Evolutionary conservation across 352 stramenopile genomes (phyloP), one percentile per base, ranked within the genome.

Genomic region (Aphanomyces astaci): DNA sequence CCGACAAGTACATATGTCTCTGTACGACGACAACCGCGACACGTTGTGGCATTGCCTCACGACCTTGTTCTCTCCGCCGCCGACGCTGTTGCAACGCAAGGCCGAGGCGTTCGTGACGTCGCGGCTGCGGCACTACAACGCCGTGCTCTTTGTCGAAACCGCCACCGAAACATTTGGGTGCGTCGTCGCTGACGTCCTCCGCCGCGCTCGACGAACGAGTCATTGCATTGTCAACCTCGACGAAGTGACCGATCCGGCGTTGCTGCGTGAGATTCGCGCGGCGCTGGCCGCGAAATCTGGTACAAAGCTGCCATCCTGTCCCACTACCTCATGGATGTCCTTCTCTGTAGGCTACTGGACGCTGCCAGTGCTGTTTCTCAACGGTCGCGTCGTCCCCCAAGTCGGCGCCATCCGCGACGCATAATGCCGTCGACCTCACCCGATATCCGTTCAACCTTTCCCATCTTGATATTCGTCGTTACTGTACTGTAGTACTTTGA

Each of bases 291-390:
- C 7, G 15, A 43, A 43, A 15, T 43, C 36, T 7, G 36, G 36
- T 43, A 43, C 7, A 43, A 43, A 7, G 7, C 7, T 15, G 36
- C 36, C n/a, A n/a, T n/a, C n/a, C n/a, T n/a, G n/a, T n/a, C n/a
- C n/a, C n/a, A n/a, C n/a, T n/a, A n/a, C n/a, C n/a, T n/a, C n/a
- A n/a, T n/a, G n/a, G n/a, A n/a, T n/a, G n/a, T n/a, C n/a, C n/a
- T n/a, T 55, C 10, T 30, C n/a, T 55, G 48, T 55, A 55, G 48
- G 48, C 10, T 55, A 11, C 48, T 25, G 27, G n/a, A 24, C 48
- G 10, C 48, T 55, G 48, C 48, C 48, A 15, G 48, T 55, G 48
- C 48, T 55, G n/a, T 55, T 55, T 55, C 48, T 55, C 10, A 25
- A 55, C n/a, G 48, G 48, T 7, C 48, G 22, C 10, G 10, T 11